These are phyloP conservation scores for Leccinum boreale DNA, from an alignment of 768 basidiomycete genomes.

Conservation along the genomic window DNA sequence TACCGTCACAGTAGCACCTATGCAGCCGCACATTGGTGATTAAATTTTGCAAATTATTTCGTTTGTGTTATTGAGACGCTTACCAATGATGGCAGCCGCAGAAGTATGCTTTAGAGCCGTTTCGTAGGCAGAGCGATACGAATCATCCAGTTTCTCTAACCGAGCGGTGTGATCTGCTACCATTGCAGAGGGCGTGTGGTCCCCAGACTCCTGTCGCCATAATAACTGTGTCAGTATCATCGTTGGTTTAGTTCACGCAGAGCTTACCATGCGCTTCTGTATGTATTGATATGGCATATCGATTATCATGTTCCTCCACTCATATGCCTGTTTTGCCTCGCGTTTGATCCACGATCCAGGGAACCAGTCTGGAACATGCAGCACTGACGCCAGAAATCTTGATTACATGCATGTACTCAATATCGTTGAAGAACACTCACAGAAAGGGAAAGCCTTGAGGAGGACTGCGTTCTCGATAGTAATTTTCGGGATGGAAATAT, in stretches of 20 bases:
- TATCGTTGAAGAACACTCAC: not conserved
- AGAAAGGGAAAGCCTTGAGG: not conserved
- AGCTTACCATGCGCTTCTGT: not conserved
- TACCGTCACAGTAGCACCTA: not conserved
- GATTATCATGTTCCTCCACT: not conserved
- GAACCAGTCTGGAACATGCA: slow-evolving; percentile 10
- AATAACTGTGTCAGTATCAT: not conserved
- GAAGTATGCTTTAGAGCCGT: slow-evolving; percentile 2
- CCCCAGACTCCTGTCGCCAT: not conserved
- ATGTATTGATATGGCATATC: slow-evolving; percentile 4
- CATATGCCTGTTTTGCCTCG: not conserved
- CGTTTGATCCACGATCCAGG: slow-evolving; percentile 9
- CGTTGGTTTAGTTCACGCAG: not conserved
- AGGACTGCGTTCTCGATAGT: not conserved
- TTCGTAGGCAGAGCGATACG: not conserved
- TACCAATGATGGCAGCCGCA: slow-evolving; percentile 8
- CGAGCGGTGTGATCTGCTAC: slow-evolving; percentile 9
- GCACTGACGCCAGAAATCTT: not conserved
- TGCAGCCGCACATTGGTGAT: not conserved
- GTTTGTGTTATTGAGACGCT: not conserved
- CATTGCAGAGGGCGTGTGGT: not conserved
- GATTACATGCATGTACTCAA: not conserved
- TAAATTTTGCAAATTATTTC: not conserved
- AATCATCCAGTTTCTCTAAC: slow-evolving; percentile 5
- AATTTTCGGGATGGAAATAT: not conserved